Evolutionary conservation across 1,284 basidiomycete species (phyloP), one percentile per base, ranked within the genome.

Genomic region (Volvariella surrecta): DNA sequence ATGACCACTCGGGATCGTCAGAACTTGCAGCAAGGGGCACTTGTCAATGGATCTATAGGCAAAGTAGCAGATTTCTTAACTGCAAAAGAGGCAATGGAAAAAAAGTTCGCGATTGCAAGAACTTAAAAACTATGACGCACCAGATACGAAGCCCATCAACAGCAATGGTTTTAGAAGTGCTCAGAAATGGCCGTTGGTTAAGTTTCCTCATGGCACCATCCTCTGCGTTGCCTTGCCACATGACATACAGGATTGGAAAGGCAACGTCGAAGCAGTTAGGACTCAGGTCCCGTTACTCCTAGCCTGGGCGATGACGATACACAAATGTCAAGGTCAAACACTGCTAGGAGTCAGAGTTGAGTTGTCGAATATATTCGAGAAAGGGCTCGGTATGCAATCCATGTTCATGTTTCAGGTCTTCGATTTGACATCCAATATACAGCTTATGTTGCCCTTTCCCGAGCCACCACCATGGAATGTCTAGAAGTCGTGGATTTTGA

Each of bases 381-480:
- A 83, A 51, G 89, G 89, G 16, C 80, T 83, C 72, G 77, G 79
- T 78, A 35, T 37, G 58, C 24, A 39, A 17, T 30, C 35, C 32
- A 38, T 31, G 31, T 32, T 9, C 32, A 73, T 76, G 69, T 71
- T 73, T 71, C 18, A 31, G 57, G 37, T 32, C 15, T 41, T 1
- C 41, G 42, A 20, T 44, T 10, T 38, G 22, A 30, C 40, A 1
- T 37, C n/a, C 15, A n/a, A 35, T 19, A 8, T 15, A n/a, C 34
- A 79, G 90, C 89, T 2, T 97, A 97, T 59, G 93, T 96, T 34
- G 94, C 94, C 0, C 73, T 97, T 13, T 94, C 91, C 7, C 83
- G 94, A 37, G 94, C 94, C 3, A 96, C 90, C 0, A 82, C 73
- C 10, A 70, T 96, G 54, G 79, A 86, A 22, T 78, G 84, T 0